phyloP scores from a whole-genome alignment of 192 early-diverging fungal genomes.

The Dissophora ornata region DNA sequence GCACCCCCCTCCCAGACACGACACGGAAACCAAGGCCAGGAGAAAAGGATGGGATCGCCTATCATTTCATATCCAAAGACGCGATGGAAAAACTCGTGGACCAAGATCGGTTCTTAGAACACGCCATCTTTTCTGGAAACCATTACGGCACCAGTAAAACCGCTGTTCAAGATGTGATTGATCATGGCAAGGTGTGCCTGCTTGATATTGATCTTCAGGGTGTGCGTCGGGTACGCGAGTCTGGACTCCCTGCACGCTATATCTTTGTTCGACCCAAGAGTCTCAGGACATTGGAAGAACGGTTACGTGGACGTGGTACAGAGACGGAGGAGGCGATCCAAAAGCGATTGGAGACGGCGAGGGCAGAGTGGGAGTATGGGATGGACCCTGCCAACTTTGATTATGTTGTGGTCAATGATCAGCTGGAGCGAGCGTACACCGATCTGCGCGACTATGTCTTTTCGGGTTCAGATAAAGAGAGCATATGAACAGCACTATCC shows the following conservation, averaged over 20 bases:
- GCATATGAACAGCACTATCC: too few relatives aligned
- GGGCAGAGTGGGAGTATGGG: conserved; percentile 79
- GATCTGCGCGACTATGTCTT: conserved; percentile 72
- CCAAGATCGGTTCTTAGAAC: conserved; percentile 83
- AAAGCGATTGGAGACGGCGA: conserved; percentile 78
- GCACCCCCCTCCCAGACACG: conserved; percentile 67
- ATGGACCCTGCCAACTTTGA: conserved; percentile 69
- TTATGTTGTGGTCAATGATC: conserved; percentile 80
- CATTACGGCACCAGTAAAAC: conserved; percentile 86
- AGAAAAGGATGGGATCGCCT: conserved; percentile 82
- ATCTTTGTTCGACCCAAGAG: conserved; percentile 86
- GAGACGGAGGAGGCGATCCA: conserved; percentile 82
- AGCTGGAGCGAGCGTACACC: conserved; percentile 76
- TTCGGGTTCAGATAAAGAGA: too few relatives aligned
- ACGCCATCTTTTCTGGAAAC: conserved; percentile 87
- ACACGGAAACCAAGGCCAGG: conserved; percentile 83
- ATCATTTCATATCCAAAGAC: conserved; percentile 80
- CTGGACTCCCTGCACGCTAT: conserved; percentile 76
- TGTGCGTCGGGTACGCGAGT: conserved; percentile 72
- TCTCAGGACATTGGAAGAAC: conserved; percentile 76
- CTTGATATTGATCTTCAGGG: conserved; percentile 94
- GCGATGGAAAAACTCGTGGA: conserved; percentile 70
- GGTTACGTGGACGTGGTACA: conserved; percentile 84
- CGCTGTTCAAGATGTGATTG: conserved; percentile 79
- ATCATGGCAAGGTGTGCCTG: conserved; percentile 78